Evolutionary conservation across 2,329 filamentous ascomycete species (phyloP).

Genomic region (Epichloe coenophiala): DNA sequence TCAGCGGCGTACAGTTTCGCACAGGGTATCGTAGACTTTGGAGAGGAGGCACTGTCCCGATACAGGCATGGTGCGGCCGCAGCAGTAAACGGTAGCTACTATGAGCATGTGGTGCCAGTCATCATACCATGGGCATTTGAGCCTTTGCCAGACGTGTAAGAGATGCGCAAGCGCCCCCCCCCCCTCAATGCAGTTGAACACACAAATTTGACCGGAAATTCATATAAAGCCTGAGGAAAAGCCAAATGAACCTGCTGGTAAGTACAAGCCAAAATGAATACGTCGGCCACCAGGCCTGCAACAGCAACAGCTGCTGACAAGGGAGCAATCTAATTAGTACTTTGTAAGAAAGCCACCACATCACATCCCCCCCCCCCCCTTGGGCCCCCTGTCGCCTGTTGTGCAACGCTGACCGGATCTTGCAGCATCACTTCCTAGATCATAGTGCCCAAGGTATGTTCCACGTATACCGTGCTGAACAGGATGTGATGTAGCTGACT

Average conservation of each 20-base stretch:
- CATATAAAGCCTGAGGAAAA: conserved; percentile 29
- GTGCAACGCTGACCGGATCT: not conserved
- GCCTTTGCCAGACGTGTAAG: conserved; percentile 30
- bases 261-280: conserved; percentile 8
- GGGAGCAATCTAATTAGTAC: conserved; percentile 21
- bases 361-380: not conserved
- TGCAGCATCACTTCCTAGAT: conserved; percentile 52
- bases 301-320: not conserved
- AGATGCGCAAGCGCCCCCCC: not conserved
- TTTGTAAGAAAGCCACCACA: conserved; percentile 25
- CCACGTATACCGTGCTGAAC: not conserved
- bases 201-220: not conserved
- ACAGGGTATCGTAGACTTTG: conserved; percentile 15
- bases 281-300: not conserved
- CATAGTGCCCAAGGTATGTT: conserved; percentile 53
- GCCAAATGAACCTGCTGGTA: conserved; percentile 65
- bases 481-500: conserved; percentile 13
- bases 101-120: conserved; percentile 58
- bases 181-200: not conserved
- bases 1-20: not conserved
- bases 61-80: not conserved
- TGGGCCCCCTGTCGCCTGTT: not conserved
- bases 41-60: not conserved
- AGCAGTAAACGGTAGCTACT: conserved; percentile 27
- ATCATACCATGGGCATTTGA: conserved; percentile 34